Evolutionary conservation across 2,329 filamentous ascomycete genomes (phyloP).

Genomic region (Aspergillus quadricinctus): DNA sequence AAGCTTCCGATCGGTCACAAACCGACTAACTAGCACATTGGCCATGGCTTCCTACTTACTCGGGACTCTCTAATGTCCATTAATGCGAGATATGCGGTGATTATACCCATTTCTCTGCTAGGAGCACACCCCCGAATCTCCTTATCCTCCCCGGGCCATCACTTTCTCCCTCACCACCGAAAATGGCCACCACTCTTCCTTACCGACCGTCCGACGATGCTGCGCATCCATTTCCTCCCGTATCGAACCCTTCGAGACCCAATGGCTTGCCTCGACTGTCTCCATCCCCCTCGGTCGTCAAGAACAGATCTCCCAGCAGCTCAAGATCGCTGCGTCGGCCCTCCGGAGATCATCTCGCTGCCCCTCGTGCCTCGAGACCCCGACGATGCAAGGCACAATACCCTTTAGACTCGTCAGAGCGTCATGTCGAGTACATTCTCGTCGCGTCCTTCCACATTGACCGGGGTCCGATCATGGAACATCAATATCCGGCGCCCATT

Average conservation of each 20-base stretch:
- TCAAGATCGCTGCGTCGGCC: slow-evolving; percentile 37
- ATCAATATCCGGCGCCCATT: slow-evolving; percentile 92
- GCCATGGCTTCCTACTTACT: background rate
- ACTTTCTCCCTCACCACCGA: slow-evolving; percentile 6
- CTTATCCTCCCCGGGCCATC: background rate
- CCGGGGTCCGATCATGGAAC: slow-evolving; percentile 93
- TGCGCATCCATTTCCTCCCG: slow-evolving; percentile 48
- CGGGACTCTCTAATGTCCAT: background rate
- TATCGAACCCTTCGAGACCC: slow-evolving; percentile 34
- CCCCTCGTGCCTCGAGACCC: slow-evolving; percentile 30
- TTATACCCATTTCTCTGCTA: slow-evolving; percentile 9
- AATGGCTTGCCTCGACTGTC: slow-evolving; percentile 54
- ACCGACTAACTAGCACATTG: background rate
- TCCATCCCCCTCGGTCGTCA: slow-evolving; percentile 57
- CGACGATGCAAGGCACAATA: slow-evolving; percentile 69
- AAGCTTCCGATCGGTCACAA: slow-evolving; percentile 1
- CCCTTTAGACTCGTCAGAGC: slow-evolving; percentile 68
- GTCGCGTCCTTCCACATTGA: slow-evolving; percentile 98
- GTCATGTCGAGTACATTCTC: slow-evolving; percentile 98
- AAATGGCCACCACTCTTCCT: slow-evolving; percentile 35
- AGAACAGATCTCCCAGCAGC: slow-evolving; percentile 47
- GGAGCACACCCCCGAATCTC: slow-evolving; percentile 11
- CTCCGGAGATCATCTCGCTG: slow-evolving; percentile 38
- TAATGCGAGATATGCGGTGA: slow-evolving; percentile 3
- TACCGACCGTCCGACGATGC: slow-evolving; percentile 39